Percentiles rank a stretch among this genome's conserved stretches.
phyloP scores from a whole-genome alignment of 176 grass and related monocot species.

The Phoenix roebelenii region DNA sequence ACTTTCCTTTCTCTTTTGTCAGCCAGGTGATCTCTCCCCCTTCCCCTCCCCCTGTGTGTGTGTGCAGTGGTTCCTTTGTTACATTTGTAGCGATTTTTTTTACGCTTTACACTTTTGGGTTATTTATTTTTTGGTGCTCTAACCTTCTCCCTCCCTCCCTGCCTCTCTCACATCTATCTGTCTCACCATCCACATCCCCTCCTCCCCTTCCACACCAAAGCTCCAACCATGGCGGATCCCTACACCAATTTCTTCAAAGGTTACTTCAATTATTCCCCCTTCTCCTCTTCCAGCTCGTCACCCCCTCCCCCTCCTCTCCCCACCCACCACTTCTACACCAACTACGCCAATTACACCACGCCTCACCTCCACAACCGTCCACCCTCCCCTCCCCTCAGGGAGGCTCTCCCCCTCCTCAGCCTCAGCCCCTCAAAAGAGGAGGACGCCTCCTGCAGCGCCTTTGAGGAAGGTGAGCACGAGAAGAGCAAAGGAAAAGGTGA shows the following conservation, averaged over 20 bases:
- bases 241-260: conserved; percentile 23
- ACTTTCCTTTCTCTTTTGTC: conserved; percentile 14
- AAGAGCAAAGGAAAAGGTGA: too few relatives aligned
- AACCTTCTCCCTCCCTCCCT: conserved; percentile 24
- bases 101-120: conserved; percentile 35
- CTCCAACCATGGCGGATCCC: conserved; percentile 9
- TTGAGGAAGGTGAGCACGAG: not conserved
- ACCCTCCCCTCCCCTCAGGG: conserved; percentile 52
- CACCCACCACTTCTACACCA: not conserved
- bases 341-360: conserved; percentile 1
- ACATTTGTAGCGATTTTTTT: conserved; percentile 27
- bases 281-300: conserved; percentile 18
- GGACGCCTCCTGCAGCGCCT: conserved; percentile 5
- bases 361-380: conserved; percentile 18
- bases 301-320: conserved; percentile 21
- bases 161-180: conserved; percentile 16
- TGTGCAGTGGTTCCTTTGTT: conserved; percentile 20
- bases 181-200: conserved; percentile 1
- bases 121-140: conserved; percentile 18
- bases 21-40: conserved; percentile 32
- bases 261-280: conserved; percentile 5
- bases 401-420: conserved; percentile 63
- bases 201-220: not conserved
- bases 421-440: conserved; percentile 27
- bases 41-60: not conserved